Evolutionary conservation across 2,329 filamentous ascomycete species (phyloP).

Genomic region (Lecanosticta acicola): DNA sequence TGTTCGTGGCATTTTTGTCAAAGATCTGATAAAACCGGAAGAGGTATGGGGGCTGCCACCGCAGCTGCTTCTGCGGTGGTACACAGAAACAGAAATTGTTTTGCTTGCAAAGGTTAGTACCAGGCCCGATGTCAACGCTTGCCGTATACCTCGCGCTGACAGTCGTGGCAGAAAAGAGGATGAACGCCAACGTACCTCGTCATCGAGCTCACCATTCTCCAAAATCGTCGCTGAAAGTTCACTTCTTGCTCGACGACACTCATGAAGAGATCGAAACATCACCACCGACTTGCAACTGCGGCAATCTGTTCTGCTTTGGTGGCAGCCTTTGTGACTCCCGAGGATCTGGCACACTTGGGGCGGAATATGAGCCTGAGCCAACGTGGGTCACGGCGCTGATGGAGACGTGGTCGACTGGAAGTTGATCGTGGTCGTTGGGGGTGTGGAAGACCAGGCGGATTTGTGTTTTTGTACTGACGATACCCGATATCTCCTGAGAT

Average conservation of each 20-base stretch:
- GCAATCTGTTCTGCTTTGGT: constrained; percentile 8
- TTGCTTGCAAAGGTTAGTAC: neutral
- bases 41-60: neutral
- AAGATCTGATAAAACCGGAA: neutral
- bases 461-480: no score
- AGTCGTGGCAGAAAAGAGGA: neutral
- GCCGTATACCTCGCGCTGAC: neutral
- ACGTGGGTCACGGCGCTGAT: no score
- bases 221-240: constrained; percentile 6
- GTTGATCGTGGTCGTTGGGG: no score
- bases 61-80: neutral
- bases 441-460: no score
- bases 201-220: neutral
- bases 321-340: constrained; percentile 2
- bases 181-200: neutral
- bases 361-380: constrained; percentile 6
- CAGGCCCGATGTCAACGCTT: neutral
- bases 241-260: constrained; percentile 1
- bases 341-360: constrained; percentile 5
- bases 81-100: neutral
- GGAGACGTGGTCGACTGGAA: no score
- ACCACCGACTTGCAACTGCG: constrained; percentile 7
- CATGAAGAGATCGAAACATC: neutral
- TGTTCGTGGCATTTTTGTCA: neutral
- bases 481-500: no score